Evolutionary conservation across 78 protist species (phyloP), one percentile per base, ranked within the genome.

Genomic region (Polysphondylium violaceum): DNA sequence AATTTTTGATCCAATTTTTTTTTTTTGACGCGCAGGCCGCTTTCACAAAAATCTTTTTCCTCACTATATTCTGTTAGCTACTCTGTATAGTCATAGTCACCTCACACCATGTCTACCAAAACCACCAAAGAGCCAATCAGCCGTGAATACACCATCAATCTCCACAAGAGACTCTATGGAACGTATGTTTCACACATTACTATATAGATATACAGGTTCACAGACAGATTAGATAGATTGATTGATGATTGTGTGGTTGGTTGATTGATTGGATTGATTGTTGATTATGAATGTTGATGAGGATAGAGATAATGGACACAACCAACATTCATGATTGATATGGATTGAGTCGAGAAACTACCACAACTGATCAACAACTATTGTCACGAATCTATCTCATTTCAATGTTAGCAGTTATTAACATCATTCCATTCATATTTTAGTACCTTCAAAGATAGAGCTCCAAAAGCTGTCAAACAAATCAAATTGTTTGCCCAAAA

Each of bases 401-500:
- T n/a, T n/a, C n/a, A n/a, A n/a, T n/a, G n/a, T n/a, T n/a, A n/a
- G n/a, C n/a, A n/a, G n/a, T n/a, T n/a, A 65, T 40, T 56, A 50
- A 47, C 27, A 38, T 9, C 11, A 35, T 33, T 1, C 50, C 21
- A 33, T 31, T 16, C 6, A 60, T 2, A 44, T 38, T 61, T 43
- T 43, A 92, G 96, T n/a, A 63, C 88, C 85, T 97, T 98, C 98
- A 96, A 96, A 91, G 83, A 77, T 71, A 90, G 98, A 27, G 99
- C 99, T 8, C 98, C 98, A 65, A 74, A 93, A 60, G 98, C 99
- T 16, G 60, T 96, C 74, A 86, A 85, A 69, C 94, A 71, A 81
- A 86, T 98, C 87, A 51, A 58, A 63, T 55, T 58, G 17, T 96
- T 97, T 60, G 98, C 98, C 53, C 55, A 65, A 55, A 72, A 93